Conservation (phyloP, 306 rosid species). For the Biancaea sappan region DNA sequence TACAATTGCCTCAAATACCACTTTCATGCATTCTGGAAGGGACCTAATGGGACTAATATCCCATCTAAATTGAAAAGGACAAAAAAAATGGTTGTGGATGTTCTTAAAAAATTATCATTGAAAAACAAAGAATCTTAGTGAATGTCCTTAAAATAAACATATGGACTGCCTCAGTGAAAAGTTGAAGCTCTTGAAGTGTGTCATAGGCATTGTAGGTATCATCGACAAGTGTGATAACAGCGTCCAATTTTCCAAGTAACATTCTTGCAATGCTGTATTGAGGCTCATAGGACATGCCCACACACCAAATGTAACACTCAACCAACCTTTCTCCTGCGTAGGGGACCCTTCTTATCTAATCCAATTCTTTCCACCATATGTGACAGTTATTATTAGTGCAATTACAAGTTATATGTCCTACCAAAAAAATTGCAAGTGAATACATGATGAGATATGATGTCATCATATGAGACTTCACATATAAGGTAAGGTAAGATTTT, state of each 20-base stretch:
- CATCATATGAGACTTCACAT: too few relatives aligned
- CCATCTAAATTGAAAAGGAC: slow-evolving; percentile 36
- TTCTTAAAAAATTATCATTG: too few relatives aligned
- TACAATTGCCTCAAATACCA: neutral
- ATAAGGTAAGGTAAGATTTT: too few relatives aligned
- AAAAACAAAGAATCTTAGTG: too few relatives aligned
- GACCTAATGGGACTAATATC: slow-evolving; percentile 1
- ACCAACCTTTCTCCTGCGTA: slow-evolving; percentile 37
- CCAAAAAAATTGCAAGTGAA: too few relatives aligned
- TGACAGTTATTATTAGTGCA: too few relatives aligned
- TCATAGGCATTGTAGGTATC: slow-evolving; percentile 43
- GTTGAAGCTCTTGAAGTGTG: slow-evolving; percentile 38
- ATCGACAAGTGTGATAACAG: neutral
- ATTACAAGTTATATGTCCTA: too few relatives aligned
- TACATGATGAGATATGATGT: too few relatives aligned
- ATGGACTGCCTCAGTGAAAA: slow-evolving; percentile 36
- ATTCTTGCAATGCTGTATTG: slow-evolving; percentile 24
- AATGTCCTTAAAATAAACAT: too few relatives aligned
- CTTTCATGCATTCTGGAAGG: slow-evolving; percentile 30
- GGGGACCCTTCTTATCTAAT: slow-evolving; percentile 14
- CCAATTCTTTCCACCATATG: slow-evolving; percentile 45
- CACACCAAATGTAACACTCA: slow-evolving; percentile 33
- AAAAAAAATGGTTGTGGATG: too few relatives aligned
- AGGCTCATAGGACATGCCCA: slow-evolving; percentile 28
- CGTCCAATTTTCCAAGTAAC: slow-evolving; percentile 15